Evolutionary conservation across 1,139 yeast genomes (phyloP).

Genomic region (Meyerozyma elateridarum): DNA sequence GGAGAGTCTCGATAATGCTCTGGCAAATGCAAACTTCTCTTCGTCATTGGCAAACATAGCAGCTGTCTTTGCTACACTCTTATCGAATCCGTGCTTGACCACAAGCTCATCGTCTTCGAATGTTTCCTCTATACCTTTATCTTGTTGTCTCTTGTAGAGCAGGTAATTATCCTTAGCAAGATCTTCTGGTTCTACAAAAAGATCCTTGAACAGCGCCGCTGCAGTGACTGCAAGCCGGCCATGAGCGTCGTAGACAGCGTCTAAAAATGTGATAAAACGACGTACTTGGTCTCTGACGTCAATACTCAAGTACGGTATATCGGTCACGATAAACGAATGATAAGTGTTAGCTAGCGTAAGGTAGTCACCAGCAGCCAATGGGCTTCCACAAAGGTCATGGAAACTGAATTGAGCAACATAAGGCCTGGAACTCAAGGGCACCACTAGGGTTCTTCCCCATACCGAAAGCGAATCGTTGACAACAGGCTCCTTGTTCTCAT

Average conservation of each 20-base stretch:
- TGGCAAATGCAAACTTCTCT: slow-evolving; percentile 92
- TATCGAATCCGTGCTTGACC: slow-evolving; percentile 67
- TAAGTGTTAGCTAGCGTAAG: slow-evolving; percentile 75
- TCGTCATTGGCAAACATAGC: slow-evolving; percentile 84
- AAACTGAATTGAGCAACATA: slow-evolving; percentile 88
- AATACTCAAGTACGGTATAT: slow-evolving; percentile 79
- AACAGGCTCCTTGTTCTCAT: slow-evolving; percentile 26
- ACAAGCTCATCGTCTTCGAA: slow-evolving; percentile 60
- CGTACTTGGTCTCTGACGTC: slow-evolving; percentile 79
- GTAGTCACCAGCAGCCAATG: slow-evolving; percentile 95
- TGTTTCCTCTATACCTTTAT: slow-evolving; percentile 32
- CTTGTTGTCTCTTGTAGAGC: slow-evolving; percentile 33
- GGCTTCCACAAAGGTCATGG: slow-evolving; percentile 76
- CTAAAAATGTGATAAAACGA: slow-evolving; percentile 87
- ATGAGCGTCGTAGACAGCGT: slow-evolving; percentile 90
- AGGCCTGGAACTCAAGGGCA: slow-evolving; percentile 75
- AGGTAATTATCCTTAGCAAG: slow-evolving; percentile 52
- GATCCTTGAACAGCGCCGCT: slow-evolving; percentile 76
- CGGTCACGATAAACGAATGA: slow-evolving; percentile 78
- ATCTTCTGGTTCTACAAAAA: slow-evolving; percentile 82
- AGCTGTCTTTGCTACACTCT: slow-evolving; percentile 70
- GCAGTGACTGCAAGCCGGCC: slow-evolving; percentile 85
- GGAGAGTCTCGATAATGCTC: slow-evolving; percentile 83
- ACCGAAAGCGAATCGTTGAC: slow-evolving; percentile 47
- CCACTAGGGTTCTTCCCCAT: slow-evolving; percentile 82